phyloP scores from a whole-genome alignment of 225 moss, liverwort and hornwort genomes.

The Pseudoscleropodium purum region DNA sequence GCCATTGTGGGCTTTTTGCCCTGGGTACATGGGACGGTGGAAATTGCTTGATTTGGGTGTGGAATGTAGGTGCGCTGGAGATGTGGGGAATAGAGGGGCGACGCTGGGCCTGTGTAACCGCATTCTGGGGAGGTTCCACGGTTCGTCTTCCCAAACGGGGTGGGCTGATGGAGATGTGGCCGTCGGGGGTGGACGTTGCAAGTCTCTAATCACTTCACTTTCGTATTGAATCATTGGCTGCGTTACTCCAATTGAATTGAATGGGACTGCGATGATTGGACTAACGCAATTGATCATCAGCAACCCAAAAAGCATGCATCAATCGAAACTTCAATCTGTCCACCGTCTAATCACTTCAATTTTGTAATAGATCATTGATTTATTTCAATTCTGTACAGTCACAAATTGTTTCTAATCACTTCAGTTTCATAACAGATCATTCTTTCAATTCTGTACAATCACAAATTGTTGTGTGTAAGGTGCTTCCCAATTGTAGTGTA shows the following conservation, averaged over 20 bases:
- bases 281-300: too few relatives aligned
- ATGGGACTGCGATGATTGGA: too few relatives aligned
- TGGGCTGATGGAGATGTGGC: neutral
- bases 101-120: slow-evolving; percentile 13
- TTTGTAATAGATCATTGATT: neutral
- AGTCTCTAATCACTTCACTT: too few relatives aligned
- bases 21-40: fast-evolving
- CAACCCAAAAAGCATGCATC: neutral
- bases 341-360: neutral
- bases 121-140: slow-evolving; percentile 15
- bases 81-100: neutral
- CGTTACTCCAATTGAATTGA: too few relatives aligned
- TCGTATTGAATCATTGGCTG: too few relatives aligned
- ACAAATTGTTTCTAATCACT: too few relatives aligned
- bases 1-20: neutral
- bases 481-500: neutral
- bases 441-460: too few relatives aligned
- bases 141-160: slow-evolving; percentile 34
- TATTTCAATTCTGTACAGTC: neutral
- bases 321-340: neutral
- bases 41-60: neutral
- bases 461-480: too few relatives aligned
- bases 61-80: neutral
- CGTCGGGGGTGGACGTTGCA: neutral
- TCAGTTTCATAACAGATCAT: too few relatives aligned